These are phyloP conservation scores for Vaccinium corymbosum DNA, from an alignment of 148 eudicot species.

Conservation along the genomic window DNA sequence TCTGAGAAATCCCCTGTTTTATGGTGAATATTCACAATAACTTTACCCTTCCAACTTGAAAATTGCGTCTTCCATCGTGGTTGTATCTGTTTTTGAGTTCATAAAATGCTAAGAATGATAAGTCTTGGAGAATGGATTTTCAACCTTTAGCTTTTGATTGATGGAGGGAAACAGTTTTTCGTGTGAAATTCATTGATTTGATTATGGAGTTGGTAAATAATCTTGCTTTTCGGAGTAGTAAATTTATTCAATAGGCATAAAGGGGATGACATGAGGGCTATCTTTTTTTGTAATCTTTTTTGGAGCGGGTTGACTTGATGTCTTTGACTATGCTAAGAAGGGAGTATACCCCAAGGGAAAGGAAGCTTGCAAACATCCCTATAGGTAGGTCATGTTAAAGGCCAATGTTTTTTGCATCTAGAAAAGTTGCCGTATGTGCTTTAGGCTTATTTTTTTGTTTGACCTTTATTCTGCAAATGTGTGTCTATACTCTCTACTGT, in stretches of 20 bases:
- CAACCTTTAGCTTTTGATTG: not conserved
- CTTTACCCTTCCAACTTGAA: not conserved
- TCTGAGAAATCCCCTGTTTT: not conserved
- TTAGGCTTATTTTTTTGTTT: not conserved
- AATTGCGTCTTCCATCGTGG: not conserved
- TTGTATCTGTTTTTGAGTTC: not conserved
- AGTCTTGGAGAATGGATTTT: not conserved
- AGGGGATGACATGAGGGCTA: not conserved
- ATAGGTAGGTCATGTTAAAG: not conserved
- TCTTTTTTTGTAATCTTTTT: not conserved
- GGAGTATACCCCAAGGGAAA: not conserved
- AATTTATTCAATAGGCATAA: not conserved
- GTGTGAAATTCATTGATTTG: not conserved
- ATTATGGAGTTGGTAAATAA: not conserved
- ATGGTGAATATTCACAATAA: not conserved
- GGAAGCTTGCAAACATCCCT: conserved; percentile 4
- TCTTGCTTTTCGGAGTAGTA: not conserved
- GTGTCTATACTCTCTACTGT: not conserved
- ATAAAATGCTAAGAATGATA: not conserved
- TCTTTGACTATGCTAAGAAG: conserved; percentile 3
- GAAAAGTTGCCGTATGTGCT: conserved; percentile 1
- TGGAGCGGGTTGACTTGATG: not conserved
- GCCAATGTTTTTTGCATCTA: not conserved
- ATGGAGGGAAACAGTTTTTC: not conserved
- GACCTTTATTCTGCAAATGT: not conserved